These are phyloP conservation scores for Lichtheimia ornata DNA, from an alignment of 371 early-diverging fungal species.

Conservation along the genomic window DNA sequence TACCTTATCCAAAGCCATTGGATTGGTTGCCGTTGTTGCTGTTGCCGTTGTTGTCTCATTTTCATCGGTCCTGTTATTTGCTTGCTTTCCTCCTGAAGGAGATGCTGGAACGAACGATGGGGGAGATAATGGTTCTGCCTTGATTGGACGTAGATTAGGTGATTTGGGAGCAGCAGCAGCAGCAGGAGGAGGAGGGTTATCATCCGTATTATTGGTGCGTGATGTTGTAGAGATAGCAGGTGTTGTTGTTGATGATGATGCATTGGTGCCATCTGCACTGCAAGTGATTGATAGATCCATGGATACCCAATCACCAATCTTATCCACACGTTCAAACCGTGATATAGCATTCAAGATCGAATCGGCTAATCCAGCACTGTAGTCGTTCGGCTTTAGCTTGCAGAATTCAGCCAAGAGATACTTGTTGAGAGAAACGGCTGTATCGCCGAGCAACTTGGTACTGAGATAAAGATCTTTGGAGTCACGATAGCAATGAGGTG, in stretches of 20 bases:
- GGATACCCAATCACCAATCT: conserved; percentile 9
- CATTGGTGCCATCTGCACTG: background rate
- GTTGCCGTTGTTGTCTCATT: conserved; percentile 10
- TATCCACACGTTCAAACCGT: conserved; percentile 17
- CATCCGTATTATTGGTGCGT: background rate
- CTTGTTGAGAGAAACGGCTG: conserved; percentile 25
- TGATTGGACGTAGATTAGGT: conserved; percentile 13
- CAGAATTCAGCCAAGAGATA: conserved; percentile 42
- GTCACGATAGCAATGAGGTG: conserved; percentile 19
- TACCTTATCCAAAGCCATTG: conserved; percentile 37
- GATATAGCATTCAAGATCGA: conserved; percentile 29
- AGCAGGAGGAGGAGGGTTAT: background rate
- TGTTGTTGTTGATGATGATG: too few relatives aligned
- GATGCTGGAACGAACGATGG: conserved; percentile 13
- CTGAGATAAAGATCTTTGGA: conserved; percentile 16
- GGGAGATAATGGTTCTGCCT: conserved; percentile 41
- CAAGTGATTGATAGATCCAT: conserved; percentile 10
- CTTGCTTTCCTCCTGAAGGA: conserved; percentile 9
- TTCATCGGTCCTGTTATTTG: too few relatives aligned
- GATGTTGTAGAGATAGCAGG: too few relatives aligned
- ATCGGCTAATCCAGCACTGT: conserved; percentile 36
- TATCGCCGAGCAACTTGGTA: conserved; percentile 18
- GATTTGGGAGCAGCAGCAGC: conserved; percentile 3
- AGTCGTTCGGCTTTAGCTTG: conserved; percentile 41
- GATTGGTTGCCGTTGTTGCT: conserved; percentile 14